Percentiles rank a stretch among this genome's conserved stretches.
These are phyloP conservation scores for Blastobotrys capitulatus DNA, from an alignment of 1,139 yeast genomes.

Conservation along the genomic window DNA sequence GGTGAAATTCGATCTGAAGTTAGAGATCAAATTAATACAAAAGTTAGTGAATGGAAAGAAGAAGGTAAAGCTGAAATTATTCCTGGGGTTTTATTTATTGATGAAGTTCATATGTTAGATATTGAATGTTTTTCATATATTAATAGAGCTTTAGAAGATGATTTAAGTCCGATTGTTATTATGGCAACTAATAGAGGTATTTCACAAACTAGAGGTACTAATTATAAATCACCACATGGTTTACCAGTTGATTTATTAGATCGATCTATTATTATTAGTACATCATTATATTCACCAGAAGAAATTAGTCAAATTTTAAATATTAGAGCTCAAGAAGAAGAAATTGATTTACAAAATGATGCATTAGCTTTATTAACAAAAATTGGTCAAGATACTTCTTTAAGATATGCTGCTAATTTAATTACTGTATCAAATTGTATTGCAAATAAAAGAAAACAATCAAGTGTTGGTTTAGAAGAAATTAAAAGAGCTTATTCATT, in stretches of 20 bases:
- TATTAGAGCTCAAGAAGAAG: slow-evolving; percentile 95
- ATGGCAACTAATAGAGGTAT: slow-evolving; percentile 99
- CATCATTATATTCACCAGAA: slow-evolving; percentile 66
- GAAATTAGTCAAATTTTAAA: slow-evolving; percentile 82
- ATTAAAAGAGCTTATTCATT: slow-evolving; percentile 82
- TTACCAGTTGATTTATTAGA: slow-evolving; percentile 91
- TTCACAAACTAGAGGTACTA: slow-evolving; percentile 87
- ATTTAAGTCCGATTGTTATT: slow-evolving; percentile 91
- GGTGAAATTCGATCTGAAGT: slow-evolving; percentile 96
- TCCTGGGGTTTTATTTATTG: slow-evolving; percentile 97
- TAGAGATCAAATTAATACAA: slow-evolving; percentile 92
- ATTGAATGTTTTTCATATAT: slow-evolving; percentile 94
- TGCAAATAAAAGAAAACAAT: slow-evolving; percentile 71
- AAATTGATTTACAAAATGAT: slow-evolving; percentile 75
- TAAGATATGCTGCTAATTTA: slow-evolving; percentile 89
- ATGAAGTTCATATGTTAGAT: slow-evolving; percentile 98
- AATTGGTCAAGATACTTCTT: slow-evolving; percentile 86
- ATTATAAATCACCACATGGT: slow-evolving; percentile 93
- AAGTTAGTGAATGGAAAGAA: slow-evolving; percentile 98
- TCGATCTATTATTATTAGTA: slow-evolving; percentile 88
- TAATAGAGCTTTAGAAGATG: slow-evolving; percentile 95
- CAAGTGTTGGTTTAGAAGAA: slow-evolving; percentile 70
- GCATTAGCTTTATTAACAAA: slow-evolving; percentile 87
- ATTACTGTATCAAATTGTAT: slow-evolving; percentile 85
- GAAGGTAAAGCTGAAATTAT: slow-evolving; percentile 98